Conservation (phyloP, 78 protist species). For the Dictyostelium intermedium region DNA sequence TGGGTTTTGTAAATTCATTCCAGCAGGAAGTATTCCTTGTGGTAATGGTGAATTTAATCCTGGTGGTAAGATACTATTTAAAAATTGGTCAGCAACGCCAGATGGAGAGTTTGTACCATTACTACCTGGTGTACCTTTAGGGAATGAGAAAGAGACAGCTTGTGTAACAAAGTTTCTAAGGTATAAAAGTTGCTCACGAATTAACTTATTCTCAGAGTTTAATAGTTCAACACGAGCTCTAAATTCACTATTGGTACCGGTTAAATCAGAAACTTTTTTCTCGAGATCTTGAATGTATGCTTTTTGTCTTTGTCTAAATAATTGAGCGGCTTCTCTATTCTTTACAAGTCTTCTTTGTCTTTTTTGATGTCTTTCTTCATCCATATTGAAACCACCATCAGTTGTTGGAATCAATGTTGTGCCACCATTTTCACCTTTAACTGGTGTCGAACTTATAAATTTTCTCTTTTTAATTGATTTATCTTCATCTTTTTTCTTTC, state of each 20-base stretch:
- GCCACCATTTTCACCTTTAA: slow-evolving; percentile 73
- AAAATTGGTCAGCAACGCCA: not conserved
- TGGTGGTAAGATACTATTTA: not conserved
- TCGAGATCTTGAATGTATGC: slow-evolving; percentile 78
- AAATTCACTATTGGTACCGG: slow-evolving; percentile 66
- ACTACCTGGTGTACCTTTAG: slow-evolving; percentile 20
- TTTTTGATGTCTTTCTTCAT: slow-evolving; percentile 69
- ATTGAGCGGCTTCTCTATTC: slow-evolving; percentile 83
- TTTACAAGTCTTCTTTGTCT: slow-evolving; percentile 80
- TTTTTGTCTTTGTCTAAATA: slow-evolving; percentile 85
- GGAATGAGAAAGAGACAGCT: slow-evolving; percentile 75
- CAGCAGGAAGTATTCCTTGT: slow-evolving; percentile 46
- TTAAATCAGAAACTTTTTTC: slow-evolving; percentile 56
- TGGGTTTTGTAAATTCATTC: slow-evolving; percentile 66
- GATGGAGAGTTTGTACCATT: not conserved
- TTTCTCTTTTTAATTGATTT: slow-evolving; percentile 66
- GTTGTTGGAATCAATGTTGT: slow-evolving; percentile 63
- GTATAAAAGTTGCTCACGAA: slow-evolving; percentile 76
- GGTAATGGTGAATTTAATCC: slow-evolving; percentile 24
- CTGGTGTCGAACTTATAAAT: slow-evolving; percentile 66
- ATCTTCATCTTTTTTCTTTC: slow-evolving; percentile 56
- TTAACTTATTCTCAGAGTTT: slow-evolving; percentile 76
- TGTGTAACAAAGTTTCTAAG: slow-evolving; percentile 64
- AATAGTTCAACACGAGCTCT: slow-evolving; percentile 62
- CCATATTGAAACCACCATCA: slow-evolving; percentile 42